Percentiles rank a stretch among this genome's conserved stretches.
Conservation (phyloP, 1,284 basidiomycete species). For the Microbotryomycetes sp. region DNA sequence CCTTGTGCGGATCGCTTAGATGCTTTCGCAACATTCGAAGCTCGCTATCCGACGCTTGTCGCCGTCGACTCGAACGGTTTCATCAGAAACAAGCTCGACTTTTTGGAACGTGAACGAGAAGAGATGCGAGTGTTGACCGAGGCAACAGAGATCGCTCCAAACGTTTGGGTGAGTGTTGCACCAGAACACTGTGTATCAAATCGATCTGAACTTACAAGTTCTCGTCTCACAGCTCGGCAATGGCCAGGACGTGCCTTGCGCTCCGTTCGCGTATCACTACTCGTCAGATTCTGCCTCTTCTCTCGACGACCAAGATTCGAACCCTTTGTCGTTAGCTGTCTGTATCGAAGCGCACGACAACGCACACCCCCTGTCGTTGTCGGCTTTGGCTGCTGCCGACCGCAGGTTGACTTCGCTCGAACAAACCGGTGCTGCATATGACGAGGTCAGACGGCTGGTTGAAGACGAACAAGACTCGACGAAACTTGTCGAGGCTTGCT, state of each 20-base stretch:
- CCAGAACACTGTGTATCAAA: neutral
- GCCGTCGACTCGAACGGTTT: conserved; percentile 49
- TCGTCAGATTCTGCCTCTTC: conserved; percentile 51
- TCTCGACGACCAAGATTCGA: conserved; percentile 45
- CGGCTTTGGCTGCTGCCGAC: conserved; percentile 48
- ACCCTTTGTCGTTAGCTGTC: conserved; percentile 66
- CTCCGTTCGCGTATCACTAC: conserved; percentile 1
- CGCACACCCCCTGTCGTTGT: conserved; percentile 56
- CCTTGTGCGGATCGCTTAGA: conserved; percentile 41
- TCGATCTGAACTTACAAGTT: neutral
- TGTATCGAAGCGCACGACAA: conserved; percentile 80
- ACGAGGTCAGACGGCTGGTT: conserved; percentile 19
- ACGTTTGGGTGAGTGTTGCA: conserved; percentile 48
- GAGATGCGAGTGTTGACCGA: conserved; percentile 84
- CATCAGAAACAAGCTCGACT: conserved; percentile 46
- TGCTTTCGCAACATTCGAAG: conserved; percentile 52
- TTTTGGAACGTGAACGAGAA: conserved; percentile 61
- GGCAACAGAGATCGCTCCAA: conserved; percentile 66
- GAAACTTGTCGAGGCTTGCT: conserved; percentile 10
- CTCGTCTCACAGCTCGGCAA: conserved; percentile 55
- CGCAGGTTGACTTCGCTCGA: conserved; percentile 31
- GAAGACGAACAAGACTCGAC: conserved; percentile 1
- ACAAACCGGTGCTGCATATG: conserved; percentile 37
- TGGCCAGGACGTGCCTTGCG: conserved; percentile 61
- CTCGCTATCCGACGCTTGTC: conserved; percentile 48